Percentiles rank a stretch among this genome's conserved stretches.
phyloP scores from a whole-genome alignment of 202 grass and related monocot species.

The Carex arenaria region DNA sequence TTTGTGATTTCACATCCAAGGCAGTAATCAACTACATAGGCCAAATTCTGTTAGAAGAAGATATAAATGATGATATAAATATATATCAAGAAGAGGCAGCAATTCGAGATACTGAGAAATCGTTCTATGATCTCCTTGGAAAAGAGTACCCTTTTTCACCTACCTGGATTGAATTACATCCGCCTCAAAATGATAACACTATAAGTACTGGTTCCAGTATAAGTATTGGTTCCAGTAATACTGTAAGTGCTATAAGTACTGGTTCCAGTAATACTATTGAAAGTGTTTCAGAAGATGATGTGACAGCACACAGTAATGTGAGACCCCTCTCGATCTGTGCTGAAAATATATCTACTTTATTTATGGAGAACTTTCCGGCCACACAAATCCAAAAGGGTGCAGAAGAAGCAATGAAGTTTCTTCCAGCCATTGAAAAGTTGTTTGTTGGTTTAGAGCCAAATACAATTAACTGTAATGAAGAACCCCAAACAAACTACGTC shows the following conservation, averaged over 20 bases:
- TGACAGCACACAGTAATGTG: too few species aligned
- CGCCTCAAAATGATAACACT: neutral
- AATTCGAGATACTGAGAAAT: slow-evolving; percentile 13
- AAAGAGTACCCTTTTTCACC: neutral
- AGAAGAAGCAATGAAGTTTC: too few species aligned
- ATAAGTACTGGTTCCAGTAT: neutral
- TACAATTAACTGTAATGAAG: neutral
- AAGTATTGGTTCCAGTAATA: too few species aligned
- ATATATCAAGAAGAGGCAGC: slow-evolving; percentile 10
- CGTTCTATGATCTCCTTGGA: slow-evolving; percentile 9
- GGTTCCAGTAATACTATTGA: too few species aligned
- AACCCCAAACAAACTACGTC: neutral
- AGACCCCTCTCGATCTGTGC: too few species aligned
- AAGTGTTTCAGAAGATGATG: too few species aligned
- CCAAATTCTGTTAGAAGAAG: slow-evolving; percentile 20
- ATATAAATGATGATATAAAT: neutral
- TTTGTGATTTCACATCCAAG: neutral
- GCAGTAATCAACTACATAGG: slow-evolving; percentile 11
- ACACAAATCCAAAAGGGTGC: too few species aligned
- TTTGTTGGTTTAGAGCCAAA: too few species aligned
- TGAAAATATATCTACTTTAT: too few species aligned
- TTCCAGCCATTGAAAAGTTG: too few species aligned
- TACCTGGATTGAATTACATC: neutral
- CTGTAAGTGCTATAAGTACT: neutral
- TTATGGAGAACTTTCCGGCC: too few species aligned